Conservation (phyloP, 2,329 filamentous ascomycete species). For the Cyphellophora europaea region DNA sequence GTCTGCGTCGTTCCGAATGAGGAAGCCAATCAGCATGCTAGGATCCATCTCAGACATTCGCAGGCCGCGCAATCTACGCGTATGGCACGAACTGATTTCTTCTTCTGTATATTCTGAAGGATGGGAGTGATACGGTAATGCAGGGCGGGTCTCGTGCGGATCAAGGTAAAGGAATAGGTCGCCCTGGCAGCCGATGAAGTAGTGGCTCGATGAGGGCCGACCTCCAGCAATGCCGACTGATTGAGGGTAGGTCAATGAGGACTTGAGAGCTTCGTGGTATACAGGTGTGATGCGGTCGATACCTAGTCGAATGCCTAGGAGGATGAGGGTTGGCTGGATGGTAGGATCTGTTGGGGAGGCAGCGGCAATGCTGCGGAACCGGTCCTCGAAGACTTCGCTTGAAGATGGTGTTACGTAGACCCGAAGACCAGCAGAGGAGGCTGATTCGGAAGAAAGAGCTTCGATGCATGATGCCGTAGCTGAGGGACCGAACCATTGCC, state of each 20-base stretch:
- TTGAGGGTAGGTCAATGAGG: constrained; percentile 75
- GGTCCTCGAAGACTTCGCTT: constrained; percentile 87
- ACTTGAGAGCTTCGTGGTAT: constrained; percentile 89
- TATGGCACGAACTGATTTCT: constrained; percentile 79
- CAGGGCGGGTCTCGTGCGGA: constrained; percentile 74
- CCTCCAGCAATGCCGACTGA: constrained; percentile 95
- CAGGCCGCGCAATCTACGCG: constrained; percentile 69
- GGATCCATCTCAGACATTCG: constrained; percentile 92
- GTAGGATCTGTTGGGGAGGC: constrained; percentile 22
- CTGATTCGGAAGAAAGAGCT: constrained; percentile 57
- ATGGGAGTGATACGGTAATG: constrained; percentile 56
- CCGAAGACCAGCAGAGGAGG: constrained; percentile 53
- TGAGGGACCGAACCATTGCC: constrained; percentile 98
- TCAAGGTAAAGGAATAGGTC: constrained; percentile 88
- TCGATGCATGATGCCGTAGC: constrained; percentile 89
- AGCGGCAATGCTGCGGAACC: constrained; percentile 68
- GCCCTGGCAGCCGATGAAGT: constrained; percentile 65
- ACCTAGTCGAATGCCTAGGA: constrained; percentile 80
- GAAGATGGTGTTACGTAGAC: constrained; percentile 88
- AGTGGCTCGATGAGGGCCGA: constrained; percentile 80
- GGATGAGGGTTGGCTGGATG: constrained; percentile 78
- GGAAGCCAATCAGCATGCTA: constrained; percentile 91
- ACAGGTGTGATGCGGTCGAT: constrained; percentile 91
- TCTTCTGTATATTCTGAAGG: constrained; percentile 46
- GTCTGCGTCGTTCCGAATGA: constrained; percentile 73